Conservation (phyloP, 805 yeast genomes). For the Cyberlindnera euphorbiiphila region DNA sequence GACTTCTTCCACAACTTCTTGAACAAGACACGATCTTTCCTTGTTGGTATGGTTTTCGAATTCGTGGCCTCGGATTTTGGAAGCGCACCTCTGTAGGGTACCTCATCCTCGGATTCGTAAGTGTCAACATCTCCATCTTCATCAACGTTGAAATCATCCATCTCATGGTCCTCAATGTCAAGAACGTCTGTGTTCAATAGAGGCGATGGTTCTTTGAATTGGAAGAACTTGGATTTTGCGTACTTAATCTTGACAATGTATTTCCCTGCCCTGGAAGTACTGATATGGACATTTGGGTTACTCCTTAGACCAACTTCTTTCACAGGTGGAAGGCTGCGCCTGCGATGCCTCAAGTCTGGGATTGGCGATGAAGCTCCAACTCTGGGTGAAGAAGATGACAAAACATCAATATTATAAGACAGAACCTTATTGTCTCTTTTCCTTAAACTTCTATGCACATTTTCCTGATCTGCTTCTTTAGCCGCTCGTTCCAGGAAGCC, state of each 20-base stretch:
- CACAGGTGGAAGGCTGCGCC: conserved; percentile 1
- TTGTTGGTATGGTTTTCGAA: conserved; percentile 55
- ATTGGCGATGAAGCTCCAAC: conserved; percentile 1
- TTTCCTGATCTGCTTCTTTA: conserved; percentile 16
- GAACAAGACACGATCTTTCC: conserved; percentile 47
- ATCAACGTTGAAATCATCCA: conserved; percentile 25
- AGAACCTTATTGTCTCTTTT: conserved; percentile 6
- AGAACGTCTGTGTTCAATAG: conserved; percentile 15
- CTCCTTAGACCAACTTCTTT: conserved; percentile 1
- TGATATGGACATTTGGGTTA: conserved; percentile 25
- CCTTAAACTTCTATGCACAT: conserved; percentile 15
- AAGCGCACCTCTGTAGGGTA: conserved; percentile 68
- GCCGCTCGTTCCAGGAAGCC: conserved; percentile 33
- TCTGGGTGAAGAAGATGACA: conserved; percentile 1
- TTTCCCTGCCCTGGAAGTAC: neutral
- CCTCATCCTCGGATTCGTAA: conserved; percentile 39
- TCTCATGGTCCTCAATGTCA: conserved; percentile 24
- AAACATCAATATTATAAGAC: conserved; percentile 3
- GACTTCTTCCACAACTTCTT: conserved; percentile 38
- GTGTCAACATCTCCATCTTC: conserved; percentile 18
- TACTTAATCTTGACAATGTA: conserved; percentile 16
- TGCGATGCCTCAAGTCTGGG: neutral
- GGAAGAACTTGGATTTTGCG: conserved; percentile 26
- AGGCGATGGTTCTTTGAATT: conserved; percentile 27
- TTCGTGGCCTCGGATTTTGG: conserved; percentile 57